Evolutionary conservation across 768 basidiomycete species (phyloP).

Genomic region (Lactarius hatsudake): DNA sequence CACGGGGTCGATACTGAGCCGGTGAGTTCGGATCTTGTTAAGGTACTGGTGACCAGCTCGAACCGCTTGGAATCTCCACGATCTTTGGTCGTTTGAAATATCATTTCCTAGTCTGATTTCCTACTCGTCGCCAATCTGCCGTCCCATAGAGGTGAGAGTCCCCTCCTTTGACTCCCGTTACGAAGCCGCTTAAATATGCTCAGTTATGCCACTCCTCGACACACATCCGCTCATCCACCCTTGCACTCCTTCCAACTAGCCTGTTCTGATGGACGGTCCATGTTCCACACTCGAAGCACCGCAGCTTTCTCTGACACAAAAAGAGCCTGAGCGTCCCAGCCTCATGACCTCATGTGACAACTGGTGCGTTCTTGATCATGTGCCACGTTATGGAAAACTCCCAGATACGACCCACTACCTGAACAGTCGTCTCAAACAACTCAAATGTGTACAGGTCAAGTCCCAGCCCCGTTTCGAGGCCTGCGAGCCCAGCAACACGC

Average conservation of each 20-base stretch:
- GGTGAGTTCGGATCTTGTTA: constrained; percentile 28
- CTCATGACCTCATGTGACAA: constrained; percentile 89
- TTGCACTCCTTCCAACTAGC: not conserved
- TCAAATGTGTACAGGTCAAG: constrained; percentile 74
- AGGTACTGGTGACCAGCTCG: constrained; percentile 22
- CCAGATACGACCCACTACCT: constrained; percentile 21
- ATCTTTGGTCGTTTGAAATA: constrained; percentile 11
- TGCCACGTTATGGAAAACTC: not conserved
- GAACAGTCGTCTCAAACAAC: constrained; percentile 79
- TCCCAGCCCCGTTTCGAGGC: constrained; percentile 74
- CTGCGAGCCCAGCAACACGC: constrained; percentile 65
- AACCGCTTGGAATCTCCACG: constrained; percentile 13
- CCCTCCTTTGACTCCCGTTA: too few relatives aligned
- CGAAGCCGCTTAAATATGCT: constrained; percentile 23
- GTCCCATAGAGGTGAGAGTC: too few relatives aligned
- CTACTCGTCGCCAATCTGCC: too few relatives aligned
- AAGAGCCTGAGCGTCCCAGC: constrained; percentile 84
- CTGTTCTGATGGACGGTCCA: constrained; percentile 59
- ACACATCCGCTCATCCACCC: constrained; percentile 20
- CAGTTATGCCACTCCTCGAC: constrained; percentile 21
- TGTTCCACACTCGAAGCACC: constrained; percentile 89
- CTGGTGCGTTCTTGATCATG: constrained; percentile 48
- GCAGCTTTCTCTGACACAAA: constrained; percentile 65
- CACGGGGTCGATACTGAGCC: too few relatives aligned
- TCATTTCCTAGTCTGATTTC: not conserved